These are phyloP conservation scores for Aspergillus spinulosporus DNA, from an alignment of 2,329 filamentous ascomycete genomes.

Conservation along the genomic window DNA sequence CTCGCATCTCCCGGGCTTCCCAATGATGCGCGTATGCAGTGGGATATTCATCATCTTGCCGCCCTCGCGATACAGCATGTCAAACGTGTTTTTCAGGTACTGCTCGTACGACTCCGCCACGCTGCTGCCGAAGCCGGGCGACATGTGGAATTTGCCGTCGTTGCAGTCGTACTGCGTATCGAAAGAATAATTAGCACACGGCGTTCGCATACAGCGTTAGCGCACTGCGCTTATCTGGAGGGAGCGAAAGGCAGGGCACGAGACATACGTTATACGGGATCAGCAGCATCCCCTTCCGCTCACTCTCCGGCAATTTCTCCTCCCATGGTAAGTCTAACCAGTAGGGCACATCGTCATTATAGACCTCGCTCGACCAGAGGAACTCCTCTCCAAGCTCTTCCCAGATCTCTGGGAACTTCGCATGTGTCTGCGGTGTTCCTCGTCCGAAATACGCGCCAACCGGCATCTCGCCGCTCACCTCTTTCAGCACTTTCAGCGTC, in stretches of 20 bases:
- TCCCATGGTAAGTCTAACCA: slow-evolving; percentile 57
- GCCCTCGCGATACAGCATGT: slow-evolving; percentile 56
- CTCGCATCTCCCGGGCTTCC: slow-evolving; percentile 53
- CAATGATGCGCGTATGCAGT: slow-evolving; percentile 55
- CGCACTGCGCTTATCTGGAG: too few relatives aligned
- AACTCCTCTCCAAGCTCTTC: slow-evolving; percentile 55
- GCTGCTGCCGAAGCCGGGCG: slow-evolving; percentile 48
- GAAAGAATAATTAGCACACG: background rate
- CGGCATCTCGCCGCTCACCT: slow-evolving; percentile 49
- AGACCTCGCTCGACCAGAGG: slow-evolving; percentile 53
- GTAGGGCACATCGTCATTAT: slow-evolving; percentile 58
- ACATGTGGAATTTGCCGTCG: slow-evolving; percentile 51
- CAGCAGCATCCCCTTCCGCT: slow-evolving; percentile 43
- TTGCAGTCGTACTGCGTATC: slow-evolving; percentile 42
- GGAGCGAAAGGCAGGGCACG: too few relatives aligned
- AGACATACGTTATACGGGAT: slow-evolving; percentile 14
- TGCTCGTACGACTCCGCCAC: slow-evolving; percentile 41
- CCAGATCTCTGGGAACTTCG: slow-evolving; percentile 51
- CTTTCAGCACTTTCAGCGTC: slow-evolving; percentile 45
- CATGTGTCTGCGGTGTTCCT: slow-evolving; percentile 47
- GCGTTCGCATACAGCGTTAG: too few relatives aligned
- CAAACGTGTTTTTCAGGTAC: slow-evolving; percentile 51
- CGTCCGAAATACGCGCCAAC: slow-evolving; percentile 55
- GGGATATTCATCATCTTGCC: slow-evolving; percentile 61
- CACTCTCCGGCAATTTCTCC: slow-evolving; percentile 22